These are phyloP conservation scores for Madurella fahalii DNA, from an alignment of 2,329 filamentous ascomycete genomes.

Conservation along the genomic window DNA sequence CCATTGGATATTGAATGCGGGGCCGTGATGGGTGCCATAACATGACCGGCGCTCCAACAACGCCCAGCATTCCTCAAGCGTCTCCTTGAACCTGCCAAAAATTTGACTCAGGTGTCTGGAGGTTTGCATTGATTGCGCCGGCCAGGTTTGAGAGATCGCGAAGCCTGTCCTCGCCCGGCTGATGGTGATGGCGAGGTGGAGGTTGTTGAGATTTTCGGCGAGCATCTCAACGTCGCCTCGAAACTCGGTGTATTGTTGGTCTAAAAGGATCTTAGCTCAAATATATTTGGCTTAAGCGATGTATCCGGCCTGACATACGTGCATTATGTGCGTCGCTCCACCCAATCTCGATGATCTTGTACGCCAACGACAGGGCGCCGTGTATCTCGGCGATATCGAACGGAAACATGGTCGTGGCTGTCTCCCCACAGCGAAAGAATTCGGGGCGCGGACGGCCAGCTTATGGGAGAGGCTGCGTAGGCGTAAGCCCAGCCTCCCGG, in stretches of 20 bases:
- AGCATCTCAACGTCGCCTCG: conserved; percentile 6
- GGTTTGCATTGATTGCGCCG: background rate
- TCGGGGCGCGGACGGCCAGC: background rate
- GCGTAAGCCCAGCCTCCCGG: no score
- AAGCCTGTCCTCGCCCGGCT: background rate
- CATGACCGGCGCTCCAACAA: conserved; percentile 1
- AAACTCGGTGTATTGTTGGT: conserved; percentile 12
- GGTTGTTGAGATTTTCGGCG: background rate
- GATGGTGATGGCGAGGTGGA: background rate
- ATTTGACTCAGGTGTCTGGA: background rate
- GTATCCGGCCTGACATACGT: background rate
- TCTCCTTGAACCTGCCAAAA: conserved; percentile 8
- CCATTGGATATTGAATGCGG: conserved; percentile 13
- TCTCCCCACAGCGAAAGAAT: background rate
- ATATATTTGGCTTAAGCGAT: no score
- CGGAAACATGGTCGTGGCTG: conserved; percentile 7
- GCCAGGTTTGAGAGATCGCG: background rate
- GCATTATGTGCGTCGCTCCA: conserved; percentile 8
- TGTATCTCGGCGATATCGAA: conserved; percentile 12
- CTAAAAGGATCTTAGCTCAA: background rate
- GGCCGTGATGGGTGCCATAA: background rate
- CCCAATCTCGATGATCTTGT: conserved; percentile 8
- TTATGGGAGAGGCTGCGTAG: background rate
- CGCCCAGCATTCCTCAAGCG: conserved; percentile 10
- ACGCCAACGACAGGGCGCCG: conserved; percentile 4